These are phyloP conservation scores for Blepharisma japonicum DNA, from an alignment of 73 alveolate species.

Conservation along the genomic window DNA sequence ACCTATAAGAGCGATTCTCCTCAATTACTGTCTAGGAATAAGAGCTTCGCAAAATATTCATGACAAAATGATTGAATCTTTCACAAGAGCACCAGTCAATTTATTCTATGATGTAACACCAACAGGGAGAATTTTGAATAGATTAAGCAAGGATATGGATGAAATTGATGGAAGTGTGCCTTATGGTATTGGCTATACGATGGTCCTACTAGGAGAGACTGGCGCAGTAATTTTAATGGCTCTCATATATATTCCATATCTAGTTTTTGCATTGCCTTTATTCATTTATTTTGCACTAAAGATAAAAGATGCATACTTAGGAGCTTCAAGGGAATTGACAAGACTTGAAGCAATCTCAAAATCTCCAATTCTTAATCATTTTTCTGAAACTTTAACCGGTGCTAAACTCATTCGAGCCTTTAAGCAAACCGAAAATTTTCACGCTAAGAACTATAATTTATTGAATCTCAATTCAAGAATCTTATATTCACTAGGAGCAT, in stretches of 20 bases:
- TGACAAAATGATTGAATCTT: constrained; percentile 49
- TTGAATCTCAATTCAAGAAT: background rate
- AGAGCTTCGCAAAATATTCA: constrained; percentile 39
- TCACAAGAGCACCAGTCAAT: constrained; percentile 83
- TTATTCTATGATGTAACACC: constrained; percentile 91
- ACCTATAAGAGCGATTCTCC: background rate
- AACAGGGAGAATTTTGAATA: constrained; percentile 86
- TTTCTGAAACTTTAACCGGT: background rate
- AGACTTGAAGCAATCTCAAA: background rate
- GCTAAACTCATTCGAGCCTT: background rate
- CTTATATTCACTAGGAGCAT: background rate
- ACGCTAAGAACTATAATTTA: background rate
- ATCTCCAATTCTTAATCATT: background rate
- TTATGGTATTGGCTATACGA: constrained; percentile 32
- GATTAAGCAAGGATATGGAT: constrained; percentile 76
- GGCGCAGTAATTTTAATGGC: background rate
- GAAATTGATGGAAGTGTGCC: constrained; percentile 39
- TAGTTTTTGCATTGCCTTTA: background rate
- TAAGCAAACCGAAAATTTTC: background rate
- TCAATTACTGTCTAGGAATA: background rate
- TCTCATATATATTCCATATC: background rate
- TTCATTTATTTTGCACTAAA: background rate
- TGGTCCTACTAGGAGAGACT: background rate
- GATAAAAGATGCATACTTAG: background rate
- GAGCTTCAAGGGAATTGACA: constrained; percentile 8